These are phyloP conservation scores for Streptanthus diversifolius DNA, from an alignment of 345 rosid species.

Conservation along the genomic window DNA sequence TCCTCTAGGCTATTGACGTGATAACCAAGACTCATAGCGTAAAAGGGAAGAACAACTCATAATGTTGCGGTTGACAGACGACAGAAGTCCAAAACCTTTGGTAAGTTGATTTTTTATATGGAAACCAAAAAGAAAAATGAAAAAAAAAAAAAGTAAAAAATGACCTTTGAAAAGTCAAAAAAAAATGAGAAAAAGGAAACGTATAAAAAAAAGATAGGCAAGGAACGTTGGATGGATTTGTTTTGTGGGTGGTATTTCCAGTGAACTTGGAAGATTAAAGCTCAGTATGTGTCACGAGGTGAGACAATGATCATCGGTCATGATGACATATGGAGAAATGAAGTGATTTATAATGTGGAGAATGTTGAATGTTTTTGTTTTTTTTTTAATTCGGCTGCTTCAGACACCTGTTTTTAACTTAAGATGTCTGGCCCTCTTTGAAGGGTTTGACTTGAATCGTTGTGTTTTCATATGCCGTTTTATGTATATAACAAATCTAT, in stretches of 20 bases:
- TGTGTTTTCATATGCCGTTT: background rate
- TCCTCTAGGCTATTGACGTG: constrained; percentile 36
- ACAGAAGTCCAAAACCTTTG: constrained; percentile 9
- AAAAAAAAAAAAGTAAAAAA: background rate
- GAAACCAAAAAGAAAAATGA: background rate
- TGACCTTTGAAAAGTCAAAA: constrained; percentile 6
- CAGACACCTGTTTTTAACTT: constrained; percentile 3
- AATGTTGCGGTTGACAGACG: constrained; percentile 15
- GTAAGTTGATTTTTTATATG: constrained; percentile 24
- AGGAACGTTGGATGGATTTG: constrained; percentile 10
- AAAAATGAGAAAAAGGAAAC: background rate
- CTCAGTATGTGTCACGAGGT: constrained; percentile 3
- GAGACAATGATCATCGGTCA: constrained; percentile 12
- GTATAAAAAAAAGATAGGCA: background rate
- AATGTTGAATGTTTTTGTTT: background rate
- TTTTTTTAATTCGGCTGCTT: background rate
- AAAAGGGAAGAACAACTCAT: constrained; percentile 1
- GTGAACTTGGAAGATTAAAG: constrained; percentile 2
- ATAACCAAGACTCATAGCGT: constrained; percentile 16
- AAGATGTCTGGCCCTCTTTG: background rate
- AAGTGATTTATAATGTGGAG: background rate
- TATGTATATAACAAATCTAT: constrained; percentile 23
- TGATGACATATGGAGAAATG: constrained; percentile 6
- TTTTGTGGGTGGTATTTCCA: background rate
- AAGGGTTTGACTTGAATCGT: constrained; percentile 8